Base-by-base conservation (phyloP, 176 grass and related monocot genomes). In the Cenchrus fungigraminus region DNA sequence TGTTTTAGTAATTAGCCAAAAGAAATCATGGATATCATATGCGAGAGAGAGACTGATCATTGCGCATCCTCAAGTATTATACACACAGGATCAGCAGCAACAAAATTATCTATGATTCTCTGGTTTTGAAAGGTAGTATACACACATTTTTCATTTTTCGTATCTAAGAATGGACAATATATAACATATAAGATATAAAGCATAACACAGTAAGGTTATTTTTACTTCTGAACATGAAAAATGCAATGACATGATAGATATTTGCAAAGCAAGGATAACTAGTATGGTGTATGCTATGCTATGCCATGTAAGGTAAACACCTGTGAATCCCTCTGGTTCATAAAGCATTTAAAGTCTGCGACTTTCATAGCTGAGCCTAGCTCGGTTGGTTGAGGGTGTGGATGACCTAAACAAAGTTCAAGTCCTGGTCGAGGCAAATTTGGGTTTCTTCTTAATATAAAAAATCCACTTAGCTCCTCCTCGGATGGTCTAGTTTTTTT, bases 1-100 rank as follows among this genome's bases (percentile, higher is more conserved):
- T 6, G 65, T 73, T 78, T 6, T 13, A 32, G 34, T 87, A 44
- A 65, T 74, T 78, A 83, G 59, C 14, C 10, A n/a, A 59, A 59
- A 57, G 17, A 59, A n/a, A 59, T 57, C 55, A 57, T 57, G 55
- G 4, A 57, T 57, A 57, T 57, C 6, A 57, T 6, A 44, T 12
- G 8, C 17, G 9, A 68, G 64, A n/a, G 0, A 68, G 28, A 84
- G 31, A 12, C 1, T 64, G 17, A 32, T 62, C 59, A 62, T 25
- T 25, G 15, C 20, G 55, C 20, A 4, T 9, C 9, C 43, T 16
- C 37, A 40, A 40, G 37, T 40, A 40, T 40, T 6, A 57, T 56
- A 31, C n/a, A 19, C 25, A 86, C 22, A 72, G 1, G 2, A 71
- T 17, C 28, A 58, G 28, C 12, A 63, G 2, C 9, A 65, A 9